A percentile compares a stretch with the other conserved stretches of the same genome.
These are phyloP conservation scores for Candida sanyaensis DNA, from an alignment of 1,139 yeast genomes.

Conservation along the genomic window DNA sequence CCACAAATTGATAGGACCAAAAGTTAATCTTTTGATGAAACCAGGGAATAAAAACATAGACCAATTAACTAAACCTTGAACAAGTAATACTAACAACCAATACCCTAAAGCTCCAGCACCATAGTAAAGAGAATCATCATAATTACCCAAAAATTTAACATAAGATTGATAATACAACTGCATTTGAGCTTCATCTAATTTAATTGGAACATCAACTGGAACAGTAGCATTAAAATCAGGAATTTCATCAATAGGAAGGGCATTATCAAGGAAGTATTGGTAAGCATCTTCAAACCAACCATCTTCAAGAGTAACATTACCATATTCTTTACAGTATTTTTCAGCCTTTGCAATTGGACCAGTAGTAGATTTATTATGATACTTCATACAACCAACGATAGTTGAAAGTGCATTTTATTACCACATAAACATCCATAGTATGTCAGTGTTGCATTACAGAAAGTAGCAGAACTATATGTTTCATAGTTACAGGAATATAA, in stretches of 20 bases:
- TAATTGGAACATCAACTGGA: conserved; percentile 25
- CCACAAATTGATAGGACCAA: conserved; percentile 23
- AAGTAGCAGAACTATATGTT: conserved; percentile 22
- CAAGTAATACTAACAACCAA: conserved; percentile 47
- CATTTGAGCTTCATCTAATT: conserved; percentile 16
- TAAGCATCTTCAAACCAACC: conserved; percentile 20
- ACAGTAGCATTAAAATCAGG: conserved; percentile 22
- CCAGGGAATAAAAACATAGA: conserved; percentile 28
- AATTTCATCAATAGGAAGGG: conserved; percentile 20
- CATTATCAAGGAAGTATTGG: conserved; percentile 18
- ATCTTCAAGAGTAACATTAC: conserved; percentile 14
- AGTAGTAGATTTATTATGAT: conserved; percentile 22
- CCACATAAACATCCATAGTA: conserved; percentile 27
- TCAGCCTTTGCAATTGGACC: conserved; percentile 21
- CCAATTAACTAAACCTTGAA: conserved; percentile 46
- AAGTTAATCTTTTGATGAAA: conserved; percentile 21
- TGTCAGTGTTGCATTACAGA: conserved; percentile 20
- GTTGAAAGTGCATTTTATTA: conserved; percentile 41
- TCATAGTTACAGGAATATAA: conserved; percentile 32
- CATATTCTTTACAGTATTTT: conserved; percentile 23
- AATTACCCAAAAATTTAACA: conserved; percentile 32
- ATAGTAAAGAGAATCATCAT: conserved; percentile 41
- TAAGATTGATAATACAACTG: conserved; percentile 21
- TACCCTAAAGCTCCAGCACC: conserved; percentile 51
- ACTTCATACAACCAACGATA: conserved; percentile 31